Percentiles rank a stretch among this genome's conserved stretches.
Evolutionary conservation across 2,329 filamentous ascomycete genomes (phyloP).

Genomic region (Fusarium nodosum): DNA sequence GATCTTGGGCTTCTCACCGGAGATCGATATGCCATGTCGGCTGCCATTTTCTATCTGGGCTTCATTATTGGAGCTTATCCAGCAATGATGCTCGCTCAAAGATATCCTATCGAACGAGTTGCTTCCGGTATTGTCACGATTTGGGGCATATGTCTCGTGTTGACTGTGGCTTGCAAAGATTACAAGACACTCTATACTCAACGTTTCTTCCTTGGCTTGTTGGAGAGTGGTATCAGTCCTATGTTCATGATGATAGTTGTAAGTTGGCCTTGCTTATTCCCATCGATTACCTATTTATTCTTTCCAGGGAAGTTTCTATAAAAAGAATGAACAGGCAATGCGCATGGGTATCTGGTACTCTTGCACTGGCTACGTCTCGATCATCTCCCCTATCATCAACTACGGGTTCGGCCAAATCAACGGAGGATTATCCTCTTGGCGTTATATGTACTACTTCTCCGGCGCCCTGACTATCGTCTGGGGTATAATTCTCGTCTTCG

Average conservation of each 20-base stretch:
- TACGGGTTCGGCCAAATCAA: conserved; percentile 62
- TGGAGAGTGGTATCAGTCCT: conserved; percentile 69
- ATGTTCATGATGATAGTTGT: conserved; percentile 68
- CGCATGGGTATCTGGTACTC: conserved; percentile 59
- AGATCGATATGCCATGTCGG: conserved; percentile 60
- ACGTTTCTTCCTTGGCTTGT: conserved; percentile 68
- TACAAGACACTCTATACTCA: conserved; percentile 59
- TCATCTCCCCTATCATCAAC: conserved; percentile 62
- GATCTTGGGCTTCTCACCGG: conserved; percentile 54
- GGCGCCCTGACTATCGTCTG: conserved; percentile 58
- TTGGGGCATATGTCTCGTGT: conserved; percentile 57
- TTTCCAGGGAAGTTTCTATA: conserved; percentile 55
- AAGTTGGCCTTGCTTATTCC: not conserved
- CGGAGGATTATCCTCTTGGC: conserved; percentile 53
- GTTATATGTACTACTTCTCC: conserved; percentile 46
- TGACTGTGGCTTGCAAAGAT: conserved; percentile 55
- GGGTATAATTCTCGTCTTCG: conserved; percentile 55
- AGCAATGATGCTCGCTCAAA: conserved; percentile 57
- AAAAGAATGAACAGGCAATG: conserved; percentile 58
- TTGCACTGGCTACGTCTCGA: conserved; percentile 59
- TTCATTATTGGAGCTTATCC: conserved; percentile 64
- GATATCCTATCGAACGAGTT: conserved; percentile 62
- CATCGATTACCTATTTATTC: not conserved
- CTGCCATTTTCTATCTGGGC: conserved; percentile 64
- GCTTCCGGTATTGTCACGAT: conserved; percentile 51